Conservation (phyloP, 495 filamentous ascomycete species). For the Hypoxylon lienhwacheense region DNA sequence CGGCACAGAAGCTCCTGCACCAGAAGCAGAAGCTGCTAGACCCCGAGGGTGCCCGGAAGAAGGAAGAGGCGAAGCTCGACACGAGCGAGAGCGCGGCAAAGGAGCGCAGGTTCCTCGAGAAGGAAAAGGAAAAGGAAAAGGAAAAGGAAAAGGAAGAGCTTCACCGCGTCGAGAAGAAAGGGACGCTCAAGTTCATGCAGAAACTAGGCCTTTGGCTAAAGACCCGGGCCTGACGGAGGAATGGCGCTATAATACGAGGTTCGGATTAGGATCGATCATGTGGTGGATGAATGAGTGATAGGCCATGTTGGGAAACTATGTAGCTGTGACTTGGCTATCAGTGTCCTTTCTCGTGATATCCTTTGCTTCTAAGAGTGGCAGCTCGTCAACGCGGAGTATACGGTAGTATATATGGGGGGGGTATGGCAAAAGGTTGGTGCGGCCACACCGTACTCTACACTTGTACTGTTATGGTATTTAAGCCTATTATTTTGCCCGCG, state of each 20-base stretch:
- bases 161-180: constrained; percentile 43
- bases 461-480: too few relatives aligned
- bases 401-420: not conserved
- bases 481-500: too few relatives aligned
- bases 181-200: constrained; percentile 40
- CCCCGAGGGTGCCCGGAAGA: constrained; percentile 46
- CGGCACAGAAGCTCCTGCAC: constrained; percentile 41
- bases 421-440: too few relatives aligned
- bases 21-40: constrained; percentile 45
- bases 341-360: constrained; percentile 22
- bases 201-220: constrained; percentile 36
- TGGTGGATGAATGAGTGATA: not conserved
- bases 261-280: constrained; percentile 7
- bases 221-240: constrained; percentile 30
- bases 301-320: not conserved
- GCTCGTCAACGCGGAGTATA: not conserved
- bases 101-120: constrained; percentile 48
- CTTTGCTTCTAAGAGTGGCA: not conserved
- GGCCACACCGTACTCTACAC: too few relatives aligned
- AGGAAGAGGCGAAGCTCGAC: constrained; percentile 49
- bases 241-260: constrained; percentile 1
- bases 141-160: constrained; percentile 41
- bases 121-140: constrained; percentile 41
- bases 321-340: constrained; percentile 5
- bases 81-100: constrained; percentile 55